Base-by-base conservation (phyloP, 2,329 filamentous ascomycete genomes). In the Trichophyton mentagrophytes region DNA sequence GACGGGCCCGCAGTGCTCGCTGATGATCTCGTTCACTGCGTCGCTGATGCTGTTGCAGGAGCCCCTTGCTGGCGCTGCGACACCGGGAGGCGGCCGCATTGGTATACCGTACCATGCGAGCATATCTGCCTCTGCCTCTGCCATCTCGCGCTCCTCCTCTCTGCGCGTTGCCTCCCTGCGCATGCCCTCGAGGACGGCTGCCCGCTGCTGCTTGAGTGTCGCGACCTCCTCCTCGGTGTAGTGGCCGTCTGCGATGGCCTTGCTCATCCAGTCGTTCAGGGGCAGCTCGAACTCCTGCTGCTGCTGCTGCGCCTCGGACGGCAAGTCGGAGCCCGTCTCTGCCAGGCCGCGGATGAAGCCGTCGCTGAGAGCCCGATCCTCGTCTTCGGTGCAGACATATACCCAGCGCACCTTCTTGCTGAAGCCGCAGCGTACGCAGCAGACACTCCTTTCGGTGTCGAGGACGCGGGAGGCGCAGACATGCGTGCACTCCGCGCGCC, bases 311-410 rank as follows among this genome's bases (percentile, higher is more conserved):
- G 40, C 81, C 77, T 8, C 74, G 76, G 66, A 90, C 87, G 69
- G 80, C 78, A 71, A 89, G 93, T 22, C 20, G 2, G 27, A 30
- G 27, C 27, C 27, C 27, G 46, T 20, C 3, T 9, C 46, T 92
- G 73, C 82, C 86, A 93, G 27, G 87, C 86, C 59, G 40, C 58
- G 42, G 22, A 40, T 30, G 38, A 33, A 22, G n/a, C 51, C 55
- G 15, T 46, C 71, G 17, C 75, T 71, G 33, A 80, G 67, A 46
- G 76, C 66, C 15, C 73, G 68, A 33, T 82, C 77, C 9, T 75
- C 75, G 66, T 90, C 87, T 69, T 88, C 82, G 11, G 79, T 81
- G 71, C 89, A 93, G 62, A 80, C 78, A 71, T 89, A 93, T 22
- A 93, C 74, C 82, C 86, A 93, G 27, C 87, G 87, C 59, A 85